Conservation (phyloP, 192 early-diverging fungal species). For the Backusella tarrabulga region DNA sequence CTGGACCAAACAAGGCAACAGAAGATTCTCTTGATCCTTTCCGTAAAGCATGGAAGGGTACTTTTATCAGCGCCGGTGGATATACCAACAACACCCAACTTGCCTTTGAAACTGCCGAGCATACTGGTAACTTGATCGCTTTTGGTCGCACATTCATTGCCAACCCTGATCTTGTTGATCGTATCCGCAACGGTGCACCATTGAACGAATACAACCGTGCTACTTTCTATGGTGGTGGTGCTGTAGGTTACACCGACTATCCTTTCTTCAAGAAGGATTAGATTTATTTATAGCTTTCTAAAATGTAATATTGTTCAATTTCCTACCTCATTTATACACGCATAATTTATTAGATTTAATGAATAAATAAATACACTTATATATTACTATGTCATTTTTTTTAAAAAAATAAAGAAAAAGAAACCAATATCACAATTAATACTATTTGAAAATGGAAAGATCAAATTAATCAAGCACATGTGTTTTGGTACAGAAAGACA, state of each 20-base stretch:
- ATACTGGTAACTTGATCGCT: constrained; percentile 23
- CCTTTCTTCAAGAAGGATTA: constrained; percentile 15
- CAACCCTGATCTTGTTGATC: constrained; percentile 36
- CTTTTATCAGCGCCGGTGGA: constrained; percentile 26
- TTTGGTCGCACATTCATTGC: constrained; percentile 37
- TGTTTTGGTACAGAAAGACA: too few species aligned
- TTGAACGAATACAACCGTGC: constrained; percentile 32
- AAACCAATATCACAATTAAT: too few species aligned
- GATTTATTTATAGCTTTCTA: background rate
- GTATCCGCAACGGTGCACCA: constrained; percentile 15
- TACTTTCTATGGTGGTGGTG: constrained; percentile 21
- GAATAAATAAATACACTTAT: too few species aligned
- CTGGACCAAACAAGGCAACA: constrained; percentile 24
- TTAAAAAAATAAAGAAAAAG: too few species aligned
- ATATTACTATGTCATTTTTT: too few species aligned
- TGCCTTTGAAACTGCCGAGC: constrained; percentile 1
- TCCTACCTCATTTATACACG: background rate
- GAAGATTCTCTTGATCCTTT: constrained; percentile 19
- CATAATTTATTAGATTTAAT: background rate
- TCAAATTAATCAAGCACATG: too few species aligned
- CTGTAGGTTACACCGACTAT: constrained; percentile 33
- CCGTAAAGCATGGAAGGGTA: constrained; percentile 18
- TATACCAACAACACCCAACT: background rate
- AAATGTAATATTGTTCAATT: background rate
- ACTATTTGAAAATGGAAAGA: too few species aligned